A percentile compares a stretch with the other conserved stretches of the same genome.
Conservation (phyloP, 257 asterid genomes). For the Solanum arcanum region DNA sequence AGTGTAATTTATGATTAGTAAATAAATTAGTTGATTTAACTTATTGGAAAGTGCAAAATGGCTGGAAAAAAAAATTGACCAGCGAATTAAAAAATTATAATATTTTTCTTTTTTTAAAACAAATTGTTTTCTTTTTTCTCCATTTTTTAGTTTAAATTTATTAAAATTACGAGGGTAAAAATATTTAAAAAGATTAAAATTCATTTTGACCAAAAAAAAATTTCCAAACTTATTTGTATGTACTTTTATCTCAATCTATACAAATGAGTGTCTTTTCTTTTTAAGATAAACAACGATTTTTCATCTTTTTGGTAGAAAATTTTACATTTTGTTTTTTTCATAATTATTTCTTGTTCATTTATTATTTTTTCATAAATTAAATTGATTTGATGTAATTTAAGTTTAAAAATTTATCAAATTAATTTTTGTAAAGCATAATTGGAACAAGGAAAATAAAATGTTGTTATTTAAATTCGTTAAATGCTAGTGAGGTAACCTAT, state of each 20-base stretch:
- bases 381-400: background rate
- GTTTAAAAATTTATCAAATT: too few relatives aligned
- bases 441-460: background rate
- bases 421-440: background rate
- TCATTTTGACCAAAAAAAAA: too few relatives aligned
- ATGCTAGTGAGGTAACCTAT: background rate
- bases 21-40: background rate
- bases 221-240: background rate
- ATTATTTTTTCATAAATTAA: background rate
- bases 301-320: background rate
- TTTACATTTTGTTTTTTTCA: background rate
- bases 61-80: too few relatives aligned
- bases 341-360: background rate
- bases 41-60: too few relatives aligned
- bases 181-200: too few relatives aligned
- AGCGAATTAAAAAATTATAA: too few relatives aligned
- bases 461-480: background rate
- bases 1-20: background rate
- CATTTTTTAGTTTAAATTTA: too few relatives aligned
- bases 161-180: too few relatives aligned
- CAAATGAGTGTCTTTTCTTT: background rate
- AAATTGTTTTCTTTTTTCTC: too few relatives aligned
- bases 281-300: background rate
- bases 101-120: too few relatives aligned
- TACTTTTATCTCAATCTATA: background rate